Conservation (phyloP, 176 grass and related monocot genomes). For the Phoenix dactylifera region DNA sequence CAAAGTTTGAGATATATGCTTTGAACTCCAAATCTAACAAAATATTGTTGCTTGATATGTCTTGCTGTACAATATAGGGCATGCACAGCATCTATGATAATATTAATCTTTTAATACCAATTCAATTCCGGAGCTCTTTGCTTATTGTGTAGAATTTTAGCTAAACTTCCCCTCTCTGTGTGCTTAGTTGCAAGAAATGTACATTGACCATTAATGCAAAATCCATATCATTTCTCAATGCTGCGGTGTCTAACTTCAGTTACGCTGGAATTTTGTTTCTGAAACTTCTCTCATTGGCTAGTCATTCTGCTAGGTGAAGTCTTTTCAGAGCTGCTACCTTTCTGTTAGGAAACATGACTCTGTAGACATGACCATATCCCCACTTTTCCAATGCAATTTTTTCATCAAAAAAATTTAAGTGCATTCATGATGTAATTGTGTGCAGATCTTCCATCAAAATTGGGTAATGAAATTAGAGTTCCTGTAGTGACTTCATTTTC, state of each 20-base stretch:
- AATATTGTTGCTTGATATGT: constrained; percentile 5
- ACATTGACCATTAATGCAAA: not conserved
- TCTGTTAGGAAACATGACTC: too few species aligned
- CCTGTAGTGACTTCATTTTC: too few species aligned
- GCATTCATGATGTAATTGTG: too few species aligned
- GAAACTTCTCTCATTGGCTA: not conserved
- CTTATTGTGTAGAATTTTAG: not conserved
- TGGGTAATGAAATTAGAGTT: too few species aligned
- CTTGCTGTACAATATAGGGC: not conserved
- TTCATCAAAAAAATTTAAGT: too few species aligned
- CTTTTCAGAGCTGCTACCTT: too few species aligned
- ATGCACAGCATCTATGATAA: constrained; percentile 8
- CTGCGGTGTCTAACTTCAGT: not conserved
- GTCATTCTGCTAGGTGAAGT: too few species aligned
- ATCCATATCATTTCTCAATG: constrained; percentile 2
- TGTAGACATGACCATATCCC: too few species aligned
- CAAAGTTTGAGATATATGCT: too few species aligned
- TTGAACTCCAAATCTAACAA: not conserved
- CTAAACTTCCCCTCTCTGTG: constrained; percentile 14
- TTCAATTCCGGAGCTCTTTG: not conserved
- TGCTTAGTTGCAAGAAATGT: constrained; percentile 2
- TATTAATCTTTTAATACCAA: constrained; percentile 2
- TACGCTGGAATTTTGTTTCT: constrained; percentile 1
- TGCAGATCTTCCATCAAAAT: too few species aligned
- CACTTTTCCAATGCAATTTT: too few species aligned